Base-by-base conservation (phyloP, 2,329 filamentous ascomycete genomes). In the Cordyceps sp. region DNA sequence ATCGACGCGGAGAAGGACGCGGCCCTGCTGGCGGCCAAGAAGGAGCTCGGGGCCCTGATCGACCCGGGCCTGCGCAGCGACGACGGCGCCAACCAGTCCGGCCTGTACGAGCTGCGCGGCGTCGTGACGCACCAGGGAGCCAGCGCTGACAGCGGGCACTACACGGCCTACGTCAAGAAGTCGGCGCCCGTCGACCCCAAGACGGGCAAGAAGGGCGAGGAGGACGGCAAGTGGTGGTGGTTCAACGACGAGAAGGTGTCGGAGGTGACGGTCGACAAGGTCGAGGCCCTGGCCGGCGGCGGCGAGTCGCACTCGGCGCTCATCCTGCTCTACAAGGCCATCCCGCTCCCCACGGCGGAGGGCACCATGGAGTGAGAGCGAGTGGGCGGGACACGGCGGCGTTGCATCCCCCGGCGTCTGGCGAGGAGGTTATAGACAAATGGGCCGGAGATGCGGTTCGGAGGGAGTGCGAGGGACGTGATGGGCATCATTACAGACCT, bases 171-270 rank as follows among this genome's bases (percentile, higher is more conserved):
- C 52, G 82, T 98, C 44, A 98, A 96, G 69, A 94, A 98, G 68
- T 66, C 78, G 38, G 77, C 71, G 0, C 59, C 64, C 9, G 59
- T 83, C 36, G 80, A 92, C 44, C 66, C 77, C 13, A 73, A 75
- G 47, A 82, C 78, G 15, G 84, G 82, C 42, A 82, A 84, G 61
- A 64, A 73, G 46, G 73, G 71, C 33, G 74, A 80, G 47, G 84
- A 93, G 49, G 84, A 93, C 49, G 85, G 82, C 43, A 93, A 85
- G 47, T 98, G 90, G 90, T 98, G 90, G 88, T 98, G 90, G 88
- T 98, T 98, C 68, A 96, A 98, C 55, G 90, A 98, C 47, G 88
- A 98, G 51, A 92, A 85, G 61, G 90, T 98, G 22, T 75, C 79
- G 12, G 90, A 98, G 61, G 90, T 98, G 19, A 74, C 83, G 13